phyloP scores from a whole-genome alignment of 2,329 filamentous ascomycete species.

The Pyrenophora seminiperda region DNA sequence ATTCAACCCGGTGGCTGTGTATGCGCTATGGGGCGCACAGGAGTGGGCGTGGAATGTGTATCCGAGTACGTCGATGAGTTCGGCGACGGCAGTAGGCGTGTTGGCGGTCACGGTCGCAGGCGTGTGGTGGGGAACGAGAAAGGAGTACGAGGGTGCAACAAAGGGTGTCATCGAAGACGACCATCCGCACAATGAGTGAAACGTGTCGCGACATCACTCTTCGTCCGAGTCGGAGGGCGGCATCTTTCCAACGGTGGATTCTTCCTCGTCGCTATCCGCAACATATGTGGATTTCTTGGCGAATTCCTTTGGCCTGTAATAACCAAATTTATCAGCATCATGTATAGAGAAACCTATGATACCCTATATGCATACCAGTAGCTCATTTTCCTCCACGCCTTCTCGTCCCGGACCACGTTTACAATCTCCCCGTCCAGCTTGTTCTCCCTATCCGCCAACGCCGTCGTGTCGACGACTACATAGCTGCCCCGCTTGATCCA shows the following conservation, averaged over 20 bases:
- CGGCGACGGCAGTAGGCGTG: constrained; percentile 69
- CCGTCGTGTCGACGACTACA: constrained; percentile 76
- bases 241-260: constrained; percentile 83
- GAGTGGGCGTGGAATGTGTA: constrained; percentile 96
- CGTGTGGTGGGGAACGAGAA: constrained; percentile 63
- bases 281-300: constrained; percentile 64
- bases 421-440: constrained; percentile 87
- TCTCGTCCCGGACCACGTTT: constrained; percentile 91
- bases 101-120: constrained; percentile 70
- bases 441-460: constrained; percentile 69
- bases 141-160: constrained; percentile 49
- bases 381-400: constrained; percentile 82
- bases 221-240: constrained; percentile 81
- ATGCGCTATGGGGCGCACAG: constrained; percentile 74
- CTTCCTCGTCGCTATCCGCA: constrained; percentile 72
- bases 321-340: constrained; percentile 33
- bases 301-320: constrained; percentile 77
- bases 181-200: constrained; percentile 43
- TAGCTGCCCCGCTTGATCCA: constrained; percentile 91
- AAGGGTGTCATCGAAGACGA: constrained; percentile 34
- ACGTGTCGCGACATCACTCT: constrained; percentile 36
- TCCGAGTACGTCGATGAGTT: constrained; percentile 74
- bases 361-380: constrained; percentile 68
- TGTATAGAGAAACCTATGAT: constrained; percentile 17
- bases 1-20: constrained; percentile 69